phyloP scores from a whole-genome alignment of 805 yeast genomes.

The Priceomyces medius region DNA sequence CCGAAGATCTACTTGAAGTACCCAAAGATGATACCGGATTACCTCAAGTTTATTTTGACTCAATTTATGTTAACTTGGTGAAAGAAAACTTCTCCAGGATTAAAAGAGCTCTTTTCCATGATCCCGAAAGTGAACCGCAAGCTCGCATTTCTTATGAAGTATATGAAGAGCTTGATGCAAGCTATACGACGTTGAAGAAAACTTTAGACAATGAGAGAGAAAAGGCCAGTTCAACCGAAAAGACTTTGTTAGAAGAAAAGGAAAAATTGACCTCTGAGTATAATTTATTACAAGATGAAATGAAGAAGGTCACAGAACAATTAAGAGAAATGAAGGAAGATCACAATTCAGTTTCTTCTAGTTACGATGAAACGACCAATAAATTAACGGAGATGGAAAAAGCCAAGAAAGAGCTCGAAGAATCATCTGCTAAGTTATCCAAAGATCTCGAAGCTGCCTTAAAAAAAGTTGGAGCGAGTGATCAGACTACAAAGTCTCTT shows the following conservation, averaged over 20 bases:
- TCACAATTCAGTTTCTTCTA: slow-evolving; percentile 18
- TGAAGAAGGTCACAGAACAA: slow-evolving; percentile 14
- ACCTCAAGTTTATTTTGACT: slow-evolving; percentile 76
- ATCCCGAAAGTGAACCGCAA: slow-evolving; percentile 72
- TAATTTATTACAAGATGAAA: slow-evolving; percentile 14
- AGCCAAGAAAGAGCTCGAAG: slow-evolving; percentile 29
- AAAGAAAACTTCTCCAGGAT: slow-evolving; percentile 70
- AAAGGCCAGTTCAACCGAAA: slow-evolving; percentile 17
- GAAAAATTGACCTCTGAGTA: slow-evolving; percentile 12
- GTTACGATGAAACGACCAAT: slow-evolving; percentile 20
- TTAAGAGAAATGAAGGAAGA: slow-evolving; percentile 18
- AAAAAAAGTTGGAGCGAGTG: slow-evolving; percentile 23
- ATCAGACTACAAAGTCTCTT: slow-evolving; percentile 26
- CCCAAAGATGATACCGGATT: slow-evolving; percentile 78
- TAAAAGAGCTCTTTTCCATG: slow-evolving; percentile 66
- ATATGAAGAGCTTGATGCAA: slow-evolving; percentile 46
- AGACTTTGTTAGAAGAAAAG: slow-evolving; percentile 18
- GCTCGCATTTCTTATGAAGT: slow-evolving; percentile 63
- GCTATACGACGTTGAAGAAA: slow-evolving; percentile 26
- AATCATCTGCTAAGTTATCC: slow-evolving; percentile 25
- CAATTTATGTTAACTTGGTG: slow-evolving; percentile 60
- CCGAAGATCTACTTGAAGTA: slow-evolving; percentile 47
- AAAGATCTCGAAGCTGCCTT: slow-evolving; percentile 32
- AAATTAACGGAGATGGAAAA: slow-evolving; percentile 25
- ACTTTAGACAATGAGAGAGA: slow-evolving; percentile 22